Conservation (phyloP, 345 rosid genomes). For the Combretum micranthum region DNA sequence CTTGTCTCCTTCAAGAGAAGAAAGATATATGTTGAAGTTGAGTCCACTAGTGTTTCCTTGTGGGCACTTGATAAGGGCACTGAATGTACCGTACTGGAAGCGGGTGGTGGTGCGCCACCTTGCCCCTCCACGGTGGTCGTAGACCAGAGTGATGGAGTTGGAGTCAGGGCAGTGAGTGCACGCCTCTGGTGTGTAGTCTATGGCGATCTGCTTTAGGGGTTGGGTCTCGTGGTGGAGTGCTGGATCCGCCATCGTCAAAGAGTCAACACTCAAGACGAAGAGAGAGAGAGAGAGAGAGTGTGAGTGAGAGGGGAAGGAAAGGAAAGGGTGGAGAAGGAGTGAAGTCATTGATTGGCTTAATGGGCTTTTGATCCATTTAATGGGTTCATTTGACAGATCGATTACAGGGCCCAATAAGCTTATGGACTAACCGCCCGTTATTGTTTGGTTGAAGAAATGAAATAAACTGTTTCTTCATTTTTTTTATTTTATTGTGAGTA, state of each 20-base stretch:
- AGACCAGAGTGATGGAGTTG: conserved; percentile 44
- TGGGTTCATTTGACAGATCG: no score
- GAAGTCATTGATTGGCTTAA: no score
- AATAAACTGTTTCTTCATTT: no score
- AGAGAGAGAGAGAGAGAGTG: no score
- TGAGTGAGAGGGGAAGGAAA: no score
- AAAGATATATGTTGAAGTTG: conserved; percentile 56
- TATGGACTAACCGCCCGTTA: no score
- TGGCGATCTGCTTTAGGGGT: conserved; percentile 43
- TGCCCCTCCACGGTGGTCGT: conserved; percentile 52
- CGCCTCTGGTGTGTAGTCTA: conserved; percentile 58
- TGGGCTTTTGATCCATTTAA: no score
- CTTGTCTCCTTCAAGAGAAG: conserved; percentile 58
- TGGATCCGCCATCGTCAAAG: conserved; percentile 38
- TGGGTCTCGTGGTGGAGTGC: conserved; percentile 29
- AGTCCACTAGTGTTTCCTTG: conserved; percentile 58
- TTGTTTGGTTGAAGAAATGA: no score
- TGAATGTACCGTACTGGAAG: conserved; percentile 53
- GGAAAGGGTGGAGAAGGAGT: no score
- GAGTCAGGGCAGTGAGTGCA: conserved; percentile 40
- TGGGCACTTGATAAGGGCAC: conserved; percentile 44
- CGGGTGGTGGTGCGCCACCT: conserved; percentile 59
- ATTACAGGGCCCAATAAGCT: no score
- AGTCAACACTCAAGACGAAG: neutral
- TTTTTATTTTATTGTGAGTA: no score